Evolutionary conservation across 1,139 yeast genomes (phyloP), one percentile per base, ranked within the genome.

Genomic region (Candida sp.): DNA sequence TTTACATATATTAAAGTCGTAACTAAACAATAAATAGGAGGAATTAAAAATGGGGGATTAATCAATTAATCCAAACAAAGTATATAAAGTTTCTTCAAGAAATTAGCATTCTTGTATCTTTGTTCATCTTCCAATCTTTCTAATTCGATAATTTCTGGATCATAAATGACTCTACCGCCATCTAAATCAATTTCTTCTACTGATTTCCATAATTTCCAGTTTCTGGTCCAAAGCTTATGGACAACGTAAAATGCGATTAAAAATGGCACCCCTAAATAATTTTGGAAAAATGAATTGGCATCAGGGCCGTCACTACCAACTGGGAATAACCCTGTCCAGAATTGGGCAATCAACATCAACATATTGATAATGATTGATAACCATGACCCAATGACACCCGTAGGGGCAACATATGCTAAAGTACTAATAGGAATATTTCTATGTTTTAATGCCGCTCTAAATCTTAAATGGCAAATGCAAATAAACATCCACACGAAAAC

Each of bases 291-390:
- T 15, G 51, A 55, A 21, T 47, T 49, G 9, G 61, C 65, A 44
- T 64, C 63, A 36, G 49, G 42, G n/a, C 67, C 70, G 23, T 47
- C 50, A n/a, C 63, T 65, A 5, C 66, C 69, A 11, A 66, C 61
- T 5, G 75, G 73, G 53, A 56, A 68, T 44, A 69, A 60, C 5
- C 73, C 70, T 7, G 70, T 68, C 73, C 73, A 69, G 51, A 69
- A 68, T 49, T 68, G 73, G 22, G 66, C 49, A 6, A 57, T 63
- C 46, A 68, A 55, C 22, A 61, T 50, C 23, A 51, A 45, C 34
- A 40, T 34, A 37, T 52, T 52, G n/a, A 60, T 51, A 33, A 59
- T 42, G 34, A 65, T 49, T 11, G 61, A 48, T 11, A 45, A 36
- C 45, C 51, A 52, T 2, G 55, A 51, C 3, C 55, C 55, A 23